Conservation (phyloP, 2,329 filamentous ascomycete species). For the Cercospora sesami region DNA sequence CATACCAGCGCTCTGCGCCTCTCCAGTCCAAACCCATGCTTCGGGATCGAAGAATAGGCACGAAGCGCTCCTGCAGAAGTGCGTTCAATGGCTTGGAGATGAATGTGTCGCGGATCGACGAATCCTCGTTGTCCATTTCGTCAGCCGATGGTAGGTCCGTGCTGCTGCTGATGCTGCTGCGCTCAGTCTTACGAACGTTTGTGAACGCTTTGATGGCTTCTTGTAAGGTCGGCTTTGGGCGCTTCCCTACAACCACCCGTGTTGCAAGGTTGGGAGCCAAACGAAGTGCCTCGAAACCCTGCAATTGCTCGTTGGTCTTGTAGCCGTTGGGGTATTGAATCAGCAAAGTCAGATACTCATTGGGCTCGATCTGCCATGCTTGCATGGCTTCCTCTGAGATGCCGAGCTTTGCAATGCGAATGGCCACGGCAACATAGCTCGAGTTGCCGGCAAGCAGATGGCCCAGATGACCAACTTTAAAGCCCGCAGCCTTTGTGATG, state of each 20-base stretch:
- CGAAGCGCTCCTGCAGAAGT: constrained; percentile 66
- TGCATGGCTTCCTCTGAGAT: constrained; percentile 73
- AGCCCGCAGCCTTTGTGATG: constrained; percentile 63
- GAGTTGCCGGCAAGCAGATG: constrained; percentile 51
- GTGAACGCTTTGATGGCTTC: constrained; percentile 58
- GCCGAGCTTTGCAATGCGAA: constrained; percentile 67
- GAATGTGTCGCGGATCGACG: constrained; percentile 58
- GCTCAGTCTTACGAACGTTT: constrained; percentile 34
- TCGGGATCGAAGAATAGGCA: constrained; percentile 63
- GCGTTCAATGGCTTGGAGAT: constrained; percentile 71
- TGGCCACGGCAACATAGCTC: constrained; percentile 65
- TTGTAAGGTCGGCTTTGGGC: constrained; percentile 66
- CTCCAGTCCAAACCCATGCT: constrained; percentile 62
- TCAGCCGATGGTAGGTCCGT: constrained; percentile 28
- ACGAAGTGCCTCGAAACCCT: constrained; percentile 42
- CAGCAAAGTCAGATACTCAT: constrained; percentile 73
- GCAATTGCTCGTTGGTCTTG: constrained; percentile 56
- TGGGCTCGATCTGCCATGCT: constrained; percentile 69
- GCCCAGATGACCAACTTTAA: constrained; percentile 65
- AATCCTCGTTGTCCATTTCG: constrained; percentile 28
- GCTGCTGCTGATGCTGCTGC: constrained; percentile 16
- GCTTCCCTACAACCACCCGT: constrained; percentile 68
- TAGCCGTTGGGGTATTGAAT: constrained; percentile 67
- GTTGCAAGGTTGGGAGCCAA: constrained; percentile 54
- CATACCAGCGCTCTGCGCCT: constrained; percentile 62